Conservation (phyloP, 441 rosid genomes). For the Pelargonium citronellum region DNA sequence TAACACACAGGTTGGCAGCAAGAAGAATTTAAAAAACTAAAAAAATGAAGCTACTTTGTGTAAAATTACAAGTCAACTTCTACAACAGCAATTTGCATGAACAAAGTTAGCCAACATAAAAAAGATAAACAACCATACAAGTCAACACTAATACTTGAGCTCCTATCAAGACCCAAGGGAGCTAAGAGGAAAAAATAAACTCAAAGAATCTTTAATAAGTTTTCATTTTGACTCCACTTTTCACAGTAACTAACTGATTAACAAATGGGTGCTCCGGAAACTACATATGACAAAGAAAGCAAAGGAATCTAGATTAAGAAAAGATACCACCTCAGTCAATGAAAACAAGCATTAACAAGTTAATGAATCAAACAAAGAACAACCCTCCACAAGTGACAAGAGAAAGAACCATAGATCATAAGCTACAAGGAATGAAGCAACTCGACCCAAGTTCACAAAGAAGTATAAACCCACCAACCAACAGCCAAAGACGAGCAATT, state of each 20-base stretch:
- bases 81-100: too few species aligned
- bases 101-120: too few species aligned
- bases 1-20: background rate
- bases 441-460: background rate
- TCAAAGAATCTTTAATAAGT: background rate
- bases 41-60: background rate
- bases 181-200: background rate
- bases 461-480: background rate
- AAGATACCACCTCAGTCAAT: background rate
- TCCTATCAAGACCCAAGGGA: background rate
- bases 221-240: background rate
- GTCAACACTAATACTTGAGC: too few species aligned
- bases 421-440: slow-evolving; percentile 6
- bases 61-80: too few species aligned
- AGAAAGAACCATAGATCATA: background rate
- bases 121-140: too few species aligned
- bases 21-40: background rate
- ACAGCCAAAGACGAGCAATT: background rate
- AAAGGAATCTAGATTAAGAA: background rate
- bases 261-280: background rate
- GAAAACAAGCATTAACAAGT: background rate
- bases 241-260: background rate
- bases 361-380: slow-evolving; percentile 1
- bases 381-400: background rate
- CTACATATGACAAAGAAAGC: background rate